These are phyloP conservation scores for Capsella bursapastoris DNA, from an alignment of 345 rosid genomes.

Conservation along the genomic window DNA sequence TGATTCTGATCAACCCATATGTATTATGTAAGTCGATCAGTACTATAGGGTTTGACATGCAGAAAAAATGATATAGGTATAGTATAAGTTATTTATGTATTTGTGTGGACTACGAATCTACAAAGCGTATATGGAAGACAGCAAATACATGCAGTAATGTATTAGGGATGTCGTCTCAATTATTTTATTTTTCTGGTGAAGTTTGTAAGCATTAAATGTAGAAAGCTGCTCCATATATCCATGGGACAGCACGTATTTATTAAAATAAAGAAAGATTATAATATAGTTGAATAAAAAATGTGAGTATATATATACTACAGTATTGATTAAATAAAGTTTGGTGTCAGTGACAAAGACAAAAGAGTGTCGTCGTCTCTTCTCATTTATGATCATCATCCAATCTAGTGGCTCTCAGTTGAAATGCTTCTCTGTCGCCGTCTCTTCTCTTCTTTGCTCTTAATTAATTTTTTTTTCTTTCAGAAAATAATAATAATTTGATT, in stretches of 20 bases:
- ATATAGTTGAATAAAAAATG: neutral
- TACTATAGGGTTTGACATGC: too few species aligned
- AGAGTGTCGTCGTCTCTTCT: slow-evolving; percentile 35
- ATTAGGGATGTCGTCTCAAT: slow-evolving; percentile 15
- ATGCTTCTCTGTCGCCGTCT: slow-evolving; percentile 25
- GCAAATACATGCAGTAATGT: slow-evolving; percentile 15
- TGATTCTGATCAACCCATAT: neutral
- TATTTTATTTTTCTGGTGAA: slow-evolving; percentile 19
- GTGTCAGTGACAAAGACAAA: slow-evolving; percentile 38
- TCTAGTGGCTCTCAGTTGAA: slow-evolving; percentile 29
- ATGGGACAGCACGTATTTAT: slow-evolving; percentile 28
- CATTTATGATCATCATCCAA: slow-evolving; percentile 38
- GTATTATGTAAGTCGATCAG: too few species aligned
- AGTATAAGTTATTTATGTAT: too few species aligned
- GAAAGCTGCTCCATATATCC: slow-evolving; percentile 32
- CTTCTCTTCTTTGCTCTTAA: slow-evolving; percentile 1
- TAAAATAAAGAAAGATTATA: neutral
- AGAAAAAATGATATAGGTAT: too few species aligned
- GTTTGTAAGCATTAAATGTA: slow-evolving; percentile 37
- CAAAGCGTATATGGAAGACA: neutral
- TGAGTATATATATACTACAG: too few species aligned
- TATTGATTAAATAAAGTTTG: slow-evolving; percentile 13
- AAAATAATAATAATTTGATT: neutral
- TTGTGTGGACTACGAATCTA: too few species aligned
- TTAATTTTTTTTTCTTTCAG: slow-evolving; percentile 11